These are phyloP conservation scores for Saccharomyces hybrid DNA, from an alignment of 1,139 yeast genomes.

Conservation along the genomic window DNA sequence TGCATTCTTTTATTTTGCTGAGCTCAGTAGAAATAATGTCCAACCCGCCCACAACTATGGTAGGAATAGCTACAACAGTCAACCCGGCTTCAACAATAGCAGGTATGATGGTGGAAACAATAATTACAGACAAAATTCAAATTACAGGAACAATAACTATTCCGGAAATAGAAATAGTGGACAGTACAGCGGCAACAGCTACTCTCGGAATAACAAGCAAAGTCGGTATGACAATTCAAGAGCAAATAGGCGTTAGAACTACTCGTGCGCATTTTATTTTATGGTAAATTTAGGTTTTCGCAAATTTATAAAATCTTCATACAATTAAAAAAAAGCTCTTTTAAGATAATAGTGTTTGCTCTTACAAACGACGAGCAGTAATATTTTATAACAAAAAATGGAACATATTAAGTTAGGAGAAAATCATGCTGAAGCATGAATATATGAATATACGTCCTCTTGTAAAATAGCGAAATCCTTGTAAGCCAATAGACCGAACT, in stretches of 20 bases:
- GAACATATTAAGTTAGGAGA: neutral
- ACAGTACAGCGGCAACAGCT: neutral
- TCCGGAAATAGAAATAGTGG: neutral
- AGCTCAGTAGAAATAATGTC: constrained; percentile 18
- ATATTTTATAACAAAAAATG: neutral
- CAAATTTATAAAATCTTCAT: neutral
- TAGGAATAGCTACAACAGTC: neutral
- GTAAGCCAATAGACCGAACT: neutral
- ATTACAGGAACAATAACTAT: constrained; percentile 10
- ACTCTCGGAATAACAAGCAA: neutral
- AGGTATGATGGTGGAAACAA: constrained; percentile 6
- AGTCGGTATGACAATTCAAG: neutral
- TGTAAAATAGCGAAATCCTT: neutral
- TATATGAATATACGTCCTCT: neutral
- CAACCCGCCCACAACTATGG: constrained; percentile 8
- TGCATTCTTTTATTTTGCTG: constrained; percentile 28
- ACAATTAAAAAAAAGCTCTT: neutral
- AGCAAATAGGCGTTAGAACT: neutral
- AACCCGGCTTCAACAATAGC: constrained; percentile 4
- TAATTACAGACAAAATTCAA: constrained; percentile 7
- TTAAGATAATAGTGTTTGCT: neutral
- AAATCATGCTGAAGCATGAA: neutral
- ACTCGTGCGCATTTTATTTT: neutral
- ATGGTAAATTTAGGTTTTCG: neutral
- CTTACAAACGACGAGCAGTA: neutral